phyloP scores from a whole-genome alignment of 208 protist genomes.

The Wallacemonas sp. region DNA sequence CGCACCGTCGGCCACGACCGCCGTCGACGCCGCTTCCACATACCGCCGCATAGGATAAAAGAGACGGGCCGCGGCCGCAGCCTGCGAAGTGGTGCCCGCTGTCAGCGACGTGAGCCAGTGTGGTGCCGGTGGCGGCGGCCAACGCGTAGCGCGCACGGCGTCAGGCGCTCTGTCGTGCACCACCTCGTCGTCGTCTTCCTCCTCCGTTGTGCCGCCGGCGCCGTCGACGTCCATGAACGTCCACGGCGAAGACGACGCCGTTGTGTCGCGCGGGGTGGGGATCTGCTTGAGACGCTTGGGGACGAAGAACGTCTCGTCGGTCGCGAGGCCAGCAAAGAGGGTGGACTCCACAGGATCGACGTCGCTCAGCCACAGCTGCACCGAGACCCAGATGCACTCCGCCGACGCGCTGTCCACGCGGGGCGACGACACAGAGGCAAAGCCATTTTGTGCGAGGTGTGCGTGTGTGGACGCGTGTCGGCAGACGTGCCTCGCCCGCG shows the following conservation, averaged over 20 bases:
- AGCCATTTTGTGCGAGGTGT: background rate
- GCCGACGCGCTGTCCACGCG: background rate
- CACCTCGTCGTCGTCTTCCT: background rate
- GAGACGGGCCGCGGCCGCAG: background rate
- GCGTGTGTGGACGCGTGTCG: background rate
- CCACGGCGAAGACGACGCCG: too few species aligned
- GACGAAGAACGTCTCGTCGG: background rate
- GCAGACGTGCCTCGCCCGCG: background rate
- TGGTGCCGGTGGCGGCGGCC: background rate
- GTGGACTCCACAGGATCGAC: conserved; percentile 24
- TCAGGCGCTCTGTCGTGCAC: background rate
- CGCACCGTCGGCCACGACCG: background rate
- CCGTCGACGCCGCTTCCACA: too few species aligned
- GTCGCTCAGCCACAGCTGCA: conserved; percentile 44
- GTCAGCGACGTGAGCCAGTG: background rate
- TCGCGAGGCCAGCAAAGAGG: background rate
- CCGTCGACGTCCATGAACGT: too few species aligned
- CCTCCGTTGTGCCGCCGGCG: too few species aligned
- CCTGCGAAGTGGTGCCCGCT: background rate
- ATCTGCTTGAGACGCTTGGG: background rate
- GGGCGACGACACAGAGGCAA: background rate
- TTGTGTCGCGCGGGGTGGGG: too few species aligned
- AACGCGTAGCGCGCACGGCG: background rate
- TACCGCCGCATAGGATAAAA: background rate
- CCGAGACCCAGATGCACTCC: conserved; percentile 25